Conservation (phyloP, 805 yeast species). For the Nakazawaea ernobii region DNA sequence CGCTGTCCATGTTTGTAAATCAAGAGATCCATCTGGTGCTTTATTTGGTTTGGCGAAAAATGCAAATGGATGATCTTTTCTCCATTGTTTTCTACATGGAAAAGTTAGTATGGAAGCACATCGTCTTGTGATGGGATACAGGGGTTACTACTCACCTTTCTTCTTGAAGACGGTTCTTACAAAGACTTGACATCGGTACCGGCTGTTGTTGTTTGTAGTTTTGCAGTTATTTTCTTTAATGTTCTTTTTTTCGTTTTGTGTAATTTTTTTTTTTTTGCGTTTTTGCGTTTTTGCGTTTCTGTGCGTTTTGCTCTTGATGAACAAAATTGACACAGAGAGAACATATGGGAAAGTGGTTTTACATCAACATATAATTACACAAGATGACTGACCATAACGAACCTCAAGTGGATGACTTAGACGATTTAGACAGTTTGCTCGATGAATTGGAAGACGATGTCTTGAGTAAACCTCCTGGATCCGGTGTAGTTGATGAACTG, state of each 20-base stretch:
- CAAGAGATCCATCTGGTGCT: constrained; percentile 74
- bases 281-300: background rate
- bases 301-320: no score
- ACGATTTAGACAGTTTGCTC: constrained; percentile 76
- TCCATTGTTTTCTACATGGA: constrained; percentile 78
- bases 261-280: background rate
- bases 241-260: background rate
- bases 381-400: constrained; percentile 7
- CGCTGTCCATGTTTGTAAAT: constrained; percentile 84
- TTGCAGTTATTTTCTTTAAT: background rate
- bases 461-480: constrained; percentile 56
- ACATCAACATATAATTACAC: constrained; percentile 1
- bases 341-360: background rate
- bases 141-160: constrained; percentile 69
- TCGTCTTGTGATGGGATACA: no score
- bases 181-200: constrained; percentile 44
- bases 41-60: constrained; percentile 89
- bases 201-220: background rate
- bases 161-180: constrained; percentile 82
- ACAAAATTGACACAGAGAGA: no score
- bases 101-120: background rate
- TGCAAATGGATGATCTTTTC: constrained; percentile 98
- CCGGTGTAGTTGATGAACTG: constrained; percentile 17
- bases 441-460: constrained; percentile 80
- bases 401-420: constrained; percentile 42